Evolutionary conservation across 2,329 filamentous ascomycete species (phyloP).

Genomic region (Cordyceps fumosorosea): DNA sequence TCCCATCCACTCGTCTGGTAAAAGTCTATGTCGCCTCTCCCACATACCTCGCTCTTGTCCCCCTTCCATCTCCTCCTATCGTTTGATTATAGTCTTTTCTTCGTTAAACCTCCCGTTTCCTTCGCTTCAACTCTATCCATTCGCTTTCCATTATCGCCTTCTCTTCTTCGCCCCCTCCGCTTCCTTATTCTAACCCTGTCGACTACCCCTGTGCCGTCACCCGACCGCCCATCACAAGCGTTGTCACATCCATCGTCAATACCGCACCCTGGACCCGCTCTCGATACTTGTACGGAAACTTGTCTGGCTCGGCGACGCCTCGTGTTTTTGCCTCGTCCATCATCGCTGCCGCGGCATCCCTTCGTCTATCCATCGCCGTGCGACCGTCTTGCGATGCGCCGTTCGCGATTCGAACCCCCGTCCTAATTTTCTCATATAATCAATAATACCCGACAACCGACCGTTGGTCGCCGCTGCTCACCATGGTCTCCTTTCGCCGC

Average conservation of each 20-base stretch:
- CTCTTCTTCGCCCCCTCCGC: neutral
- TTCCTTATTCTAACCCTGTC: neutral
- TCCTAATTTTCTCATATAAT: neutral
- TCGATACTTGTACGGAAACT: slow-evolving; percentile 1
- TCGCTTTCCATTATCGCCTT: neutral
- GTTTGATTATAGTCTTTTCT: neutral
- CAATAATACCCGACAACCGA: neutral
- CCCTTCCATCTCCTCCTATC: neutral
- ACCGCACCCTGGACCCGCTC: neutral
- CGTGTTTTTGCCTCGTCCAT: slow-evolving; percentile 7
- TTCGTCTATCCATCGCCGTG: neutral
- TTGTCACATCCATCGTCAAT: slow-evolving; percentile 5
- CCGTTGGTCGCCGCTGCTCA: neutral
- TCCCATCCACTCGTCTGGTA: neutral
- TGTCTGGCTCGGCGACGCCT: neutral
- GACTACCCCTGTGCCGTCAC: neutral
- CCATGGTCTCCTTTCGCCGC: slow-evolving; percentile 9
- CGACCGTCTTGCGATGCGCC: slow-evolving; percentile 5
- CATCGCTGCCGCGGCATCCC: slow-evolving; percentile 2
- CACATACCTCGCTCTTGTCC: neutral
- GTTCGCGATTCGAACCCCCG: neutral
- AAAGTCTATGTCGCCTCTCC: neutral
- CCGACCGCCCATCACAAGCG: neutral
- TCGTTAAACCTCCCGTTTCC: neutral
- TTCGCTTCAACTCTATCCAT: slow-evolving; percentile 3